Evolutionary conservation across 1,139 yeast genomes (phyloP), one percentile per base, ranked within the genome.

Genomic region (Blastobotrys persicus): DNA sequence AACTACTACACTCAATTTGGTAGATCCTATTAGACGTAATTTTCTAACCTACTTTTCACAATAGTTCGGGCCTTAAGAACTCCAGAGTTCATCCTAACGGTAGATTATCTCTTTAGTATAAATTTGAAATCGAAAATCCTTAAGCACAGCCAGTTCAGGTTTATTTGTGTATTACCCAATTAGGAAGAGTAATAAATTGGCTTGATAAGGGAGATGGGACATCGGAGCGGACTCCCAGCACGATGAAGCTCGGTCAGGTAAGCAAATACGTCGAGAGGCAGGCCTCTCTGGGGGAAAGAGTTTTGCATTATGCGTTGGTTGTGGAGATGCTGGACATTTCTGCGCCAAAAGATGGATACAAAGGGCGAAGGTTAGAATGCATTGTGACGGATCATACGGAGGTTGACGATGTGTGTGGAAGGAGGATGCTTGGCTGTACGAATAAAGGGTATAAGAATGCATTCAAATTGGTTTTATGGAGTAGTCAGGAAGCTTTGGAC

Each of bases 1-100:
- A 69, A 79, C 56, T 80, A 79, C 66, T 89, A 85, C 77, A 85
- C 95, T 66, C 81, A 92, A 88, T 92, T 92, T 66, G 98, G 98
- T 66, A 85, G 98, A 76, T 87, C 96, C 44, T 92, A 92, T 71
- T 92, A 64, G 41, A 37, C 41, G 41, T 17, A 13, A 18, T 13
- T 9, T 23, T 23, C 28, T 23, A 23, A 23, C 28, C 28, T 23
- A 6, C 5, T 23, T 23, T 6, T 23, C 9, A 23, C 9, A 6
- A 23, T 23, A n/a, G n/a, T n/a, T n/a, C n/a, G n/a, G n/a, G n/a
- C n/a, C n/a, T n/a, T n/a, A n/a, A n/a, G n/a, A n/a, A n/a, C n/a
- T n/a, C n/a, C n/a, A n/a, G n/a, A n/a, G n/a, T n/a, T n/a, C n/a
- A n/a, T n/a, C n/a, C n/a, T n/a, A n/a, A n/a, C n/a, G n/a, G n/a